Percentiles rank a stretch among this genome's conserved stretches.
Evolutionary conservation across 306 rosid genomes (phyloP).

Genomic region (Mucuna pruriens): DNA sequence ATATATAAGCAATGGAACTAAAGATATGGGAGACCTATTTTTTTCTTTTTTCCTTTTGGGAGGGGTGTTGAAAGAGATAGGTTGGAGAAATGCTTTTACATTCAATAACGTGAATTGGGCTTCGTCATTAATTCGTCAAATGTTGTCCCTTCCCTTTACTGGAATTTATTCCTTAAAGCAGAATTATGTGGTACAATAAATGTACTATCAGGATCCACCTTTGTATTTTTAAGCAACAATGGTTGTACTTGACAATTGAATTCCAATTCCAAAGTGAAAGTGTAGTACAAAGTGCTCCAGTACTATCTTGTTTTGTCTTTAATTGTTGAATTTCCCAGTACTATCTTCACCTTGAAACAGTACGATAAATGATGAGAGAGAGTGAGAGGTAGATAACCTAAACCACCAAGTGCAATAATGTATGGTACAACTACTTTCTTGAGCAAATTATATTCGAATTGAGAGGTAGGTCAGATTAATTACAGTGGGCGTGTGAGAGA

Average conservation of each 20-base stretch:
- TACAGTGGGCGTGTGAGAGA: too few relatives aligned
- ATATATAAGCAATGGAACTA: too few relatives aligned
- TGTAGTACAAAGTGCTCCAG: neutral
- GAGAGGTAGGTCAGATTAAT: too few relatives aligned
- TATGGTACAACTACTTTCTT: neutral
- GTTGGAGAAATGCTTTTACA: too few relatives aligned
- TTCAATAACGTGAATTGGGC: conserved; percentile 4
- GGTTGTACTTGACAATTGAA: neutral
- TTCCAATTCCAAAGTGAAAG: neutral
- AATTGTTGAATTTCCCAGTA: too few relatives aligned
- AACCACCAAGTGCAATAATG: neutral
- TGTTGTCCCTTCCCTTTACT: neutral
- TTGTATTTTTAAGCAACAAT: neutral
- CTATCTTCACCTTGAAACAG: neutral
- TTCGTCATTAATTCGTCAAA: neutral
- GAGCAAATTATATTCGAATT: neutral
- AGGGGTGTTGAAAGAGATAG: too few relatives aligned
- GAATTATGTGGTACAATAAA: neutral
- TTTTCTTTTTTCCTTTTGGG: too few relatives aligned
- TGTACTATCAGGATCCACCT: neutral
- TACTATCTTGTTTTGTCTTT: too few relatives aligned
- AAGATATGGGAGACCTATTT: too few relatives aligned
- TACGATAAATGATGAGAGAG: neutral
- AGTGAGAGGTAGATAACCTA: neutral
- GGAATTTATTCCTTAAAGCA: conserved; percentile 32